phyloP scores from a whole-genome alignment of 257 asterid species.

The Prunella vulgaris region DNA sequence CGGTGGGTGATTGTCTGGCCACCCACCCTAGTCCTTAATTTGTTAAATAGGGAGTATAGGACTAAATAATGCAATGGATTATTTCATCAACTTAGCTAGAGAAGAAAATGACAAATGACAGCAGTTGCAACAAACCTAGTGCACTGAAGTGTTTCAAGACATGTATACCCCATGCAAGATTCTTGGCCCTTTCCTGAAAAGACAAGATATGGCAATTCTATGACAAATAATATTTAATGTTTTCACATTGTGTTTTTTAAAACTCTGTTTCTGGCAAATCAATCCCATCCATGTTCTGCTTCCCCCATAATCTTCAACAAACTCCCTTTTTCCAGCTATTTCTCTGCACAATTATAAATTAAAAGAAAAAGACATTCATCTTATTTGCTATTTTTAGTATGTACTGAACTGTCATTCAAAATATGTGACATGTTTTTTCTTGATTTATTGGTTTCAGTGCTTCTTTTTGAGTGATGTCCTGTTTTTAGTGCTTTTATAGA shows the following conservation, averaged over 20 bases:
- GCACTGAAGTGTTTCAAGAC: slow-evolving; percentile 1
- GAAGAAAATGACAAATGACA: neutral
- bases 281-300: neutral
- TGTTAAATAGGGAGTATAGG: neutral
- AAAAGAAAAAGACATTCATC: slow-evolving; percentile 1
- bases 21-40: neutral
- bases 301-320: neutral
- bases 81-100: neutral
- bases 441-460: slow-evolving; percentile 15
- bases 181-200: slow-evolving; percentile 23
- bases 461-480: neutral
- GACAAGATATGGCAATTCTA: slow-evolving; percentile 7
- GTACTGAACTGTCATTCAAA: neutral
- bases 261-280: slow-evolving; percentile 27
- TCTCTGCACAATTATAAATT: neutral
- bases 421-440: neutral
- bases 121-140: slow-evolving; percentile 26
- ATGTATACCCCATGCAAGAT: slow-evolving; percentile 17
- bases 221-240: slow-evolving; percentile 17
- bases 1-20: neutral
- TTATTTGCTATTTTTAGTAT: neutral
- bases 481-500: neutral
- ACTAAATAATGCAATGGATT: neutral
- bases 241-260: slow-evolving; percentile 50
- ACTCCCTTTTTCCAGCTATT: slow-evolving; percentile 13